Evolutionary conservation across 805 yeast genomes (phyloP).

Genomic region (Suhomyces sp.): DNA sequence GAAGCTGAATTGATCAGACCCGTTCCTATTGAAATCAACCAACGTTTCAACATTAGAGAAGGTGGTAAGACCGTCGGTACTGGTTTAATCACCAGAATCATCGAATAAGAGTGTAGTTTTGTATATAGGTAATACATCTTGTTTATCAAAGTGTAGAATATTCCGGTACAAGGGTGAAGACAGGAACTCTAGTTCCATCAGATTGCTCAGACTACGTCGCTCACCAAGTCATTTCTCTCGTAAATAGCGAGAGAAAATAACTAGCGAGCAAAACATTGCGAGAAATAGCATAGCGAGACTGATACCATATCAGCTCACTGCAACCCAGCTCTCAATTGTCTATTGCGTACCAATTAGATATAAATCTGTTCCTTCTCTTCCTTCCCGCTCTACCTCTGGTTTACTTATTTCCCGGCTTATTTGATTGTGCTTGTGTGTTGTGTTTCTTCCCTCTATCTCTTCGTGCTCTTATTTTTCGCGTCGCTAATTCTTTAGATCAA

Average conservation of each 20-base stretch:
- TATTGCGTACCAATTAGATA: neutral
- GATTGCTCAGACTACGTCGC: neutral
- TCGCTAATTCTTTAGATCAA: neutral
- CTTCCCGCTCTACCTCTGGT: neutral
- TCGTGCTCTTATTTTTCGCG: neutral
- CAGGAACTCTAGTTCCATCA: too few species aligned
- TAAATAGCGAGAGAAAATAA: neutral
- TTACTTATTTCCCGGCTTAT: neutral
- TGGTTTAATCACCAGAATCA: slow-evolving; percentile 91
- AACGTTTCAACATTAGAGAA: slow-evolving; percentile 98
- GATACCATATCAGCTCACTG: neutral
- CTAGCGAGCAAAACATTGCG: neutral
- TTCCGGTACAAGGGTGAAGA: neutral
- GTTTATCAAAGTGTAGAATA: neutral
- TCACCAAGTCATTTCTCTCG: neutral
- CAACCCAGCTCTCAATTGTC: neutral
- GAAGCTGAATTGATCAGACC: slow-evolving; percentile 84
- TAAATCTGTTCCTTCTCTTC: neutral
- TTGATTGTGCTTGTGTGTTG: too few species aligned
- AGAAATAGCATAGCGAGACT: neutral
- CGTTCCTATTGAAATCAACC: slow-evolving; percentile 92
- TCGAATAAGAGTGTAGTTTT: slow-evolving; percentile 45
- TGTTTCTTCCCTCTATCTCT: neutral
- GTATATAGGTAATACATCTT: slow-evolving; percentile 2
- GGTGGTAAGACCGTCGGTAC: slow-evolving; percentile 99